phyloP scores from a whole-genome alignment of 2,329 filamentous ascomycete genomes.

The Exophiala viscosa region DNA sequence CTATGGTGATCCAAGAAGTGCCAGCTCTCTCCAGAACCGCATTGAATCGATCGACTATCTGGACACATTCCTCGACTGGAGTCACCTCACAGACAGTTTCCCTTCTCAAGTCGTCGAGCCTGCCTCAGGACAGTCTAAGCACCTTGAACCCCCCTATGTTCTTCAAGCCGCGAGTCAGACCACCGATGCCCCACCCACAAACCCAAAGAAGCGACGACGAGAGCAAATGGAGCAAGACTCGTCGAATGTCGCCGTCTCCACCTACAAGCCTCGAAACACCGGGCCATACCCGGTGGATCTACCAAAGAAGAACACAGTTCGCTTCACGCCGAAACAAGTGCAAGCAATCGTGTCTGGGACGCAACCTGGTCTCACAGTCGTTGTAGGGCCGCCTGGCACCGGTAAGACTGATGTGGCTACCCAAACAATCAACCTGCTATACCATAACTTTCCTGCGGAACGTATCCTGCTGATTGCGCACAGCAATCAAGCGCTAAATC shows the following conservation, averaged over 20 bases:
- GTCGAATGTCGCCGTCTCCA: constrained; percentile 71
- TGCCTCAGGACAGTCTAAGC: constrained; percentile 64
- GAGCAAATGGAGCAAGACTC: constrained; percentile 66
- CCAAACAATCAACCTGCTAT: constrained; percentile 98
- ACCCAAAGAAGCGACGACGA: constrained; percentile 80
- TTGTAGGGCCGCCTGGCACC: constrained; percentile 92
- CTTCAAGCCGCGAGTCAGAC: constrained; percentile 63
- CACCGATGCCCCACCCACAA: constrained; percentile 49
- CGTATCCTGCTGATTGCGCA: constrained; percentile 90
- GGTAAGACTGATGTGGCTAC: constrained; percentile 99
- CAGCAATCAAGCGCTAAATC: constrained; percentile 96
- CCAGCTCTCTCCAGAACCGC: constrained; percentile 72
- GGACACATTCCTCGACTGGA: constrained; percentile 94
- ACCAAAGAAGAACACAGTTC: constrained; percentile 75
- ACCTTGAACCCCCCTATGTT: constrained; percentile 84
- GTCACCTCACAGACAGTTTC: constrained; percentile 84
- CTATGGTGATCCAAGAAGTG: constrained; percentile 86
- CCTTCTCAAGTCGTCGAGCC: constrained; percentile 85
- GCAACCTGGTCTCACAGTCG: constrained; percentile 87
- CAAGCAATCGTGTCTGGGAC: constrained; percentile 92
- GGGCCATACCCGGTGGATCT: constrained; percentile 85
- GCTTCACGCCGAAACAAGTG: constrained; percentile 86
- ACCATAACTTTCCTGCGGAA: constrained; percentile 93
- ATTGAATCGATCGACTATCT: constrained; percentile 80
- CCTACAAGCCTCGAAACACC: constrained; percentile 82